These are phyloP conservation scores for Suillus spraguei DNA, from an alignment of 768 basidiomycete genomes.

Conservation along the genomic window DNA sequence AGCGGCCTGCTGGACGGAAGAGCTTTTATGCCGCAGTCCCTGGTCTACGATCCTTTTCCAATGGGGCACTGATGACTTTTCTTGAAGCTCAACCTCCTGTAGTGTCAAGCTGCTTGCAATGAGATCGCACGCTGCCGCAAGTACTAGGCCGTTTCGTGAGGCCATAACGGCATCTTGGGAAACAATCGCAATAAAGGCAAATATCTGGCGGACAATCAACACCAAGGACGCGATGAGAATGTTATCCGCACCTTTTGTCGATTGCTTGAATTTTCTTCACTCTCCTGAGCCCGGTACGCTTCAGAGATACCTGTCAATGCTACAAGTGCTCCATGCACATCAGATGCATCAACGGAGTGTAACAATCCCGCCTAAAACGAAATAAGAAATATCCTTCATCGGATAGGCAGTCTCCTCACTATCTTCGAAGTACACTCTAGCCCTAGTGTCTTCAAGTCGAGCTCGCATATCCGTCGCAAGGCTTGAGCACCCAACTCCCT, in stretches of 20 bases:
- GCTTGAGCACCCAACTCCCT: slow-evolving; percentile 78
- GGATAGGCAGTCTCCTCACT: slow-evolving; percentile 44
- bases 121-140: slow-evolving; percentile 70
- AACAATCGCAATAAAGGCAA: slow-evolving; percentile 56
- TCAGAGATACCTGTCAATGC: slow-evolving; percentile 72
- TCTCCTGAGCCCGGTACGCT: slow-evolving; percentile 46
- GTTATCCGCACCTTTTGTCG: slow-evolving; percentile 45
- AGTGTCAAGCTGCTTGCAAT: slow-evolving; percentile 67
- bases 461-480: slow-evolving; percentile 64
- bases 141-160: slow-evolving; percentile 70
- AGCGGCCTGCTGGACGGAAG: slow-evolving; percentile 73
- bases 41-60: slow-evolving; percentile 75
- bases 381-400: slow-evolving; percentile 13
- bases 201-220: slow-evolving; percentile 52
- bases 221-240: slow-evolving; percentile 1
- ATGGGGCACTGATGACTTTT: slow-evolving; percentile 47
- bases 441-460: slow-evolving; percentile 57
- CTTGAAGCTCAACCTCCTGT: slow-evolving; percentile 47
- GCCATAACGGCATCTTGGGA: slow-evolving; percentile 62
- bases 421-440: slow-evolving; percentile 49
- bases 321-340: slow-evolving; percentile 82
- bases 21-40: slow-evolving; percentile 67
- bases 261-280: slow-evolving; percentile 36
- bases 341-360: slow-evolving; percentile 63
- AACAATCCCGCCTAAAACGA: slow-evolving; percentile 52